Percentiles rank a stretch among this genome's conserved stretches.
Evolutionary conservation across 2,329 filamentous ascomycete species (phyloP).

Genomic region (Sclerotinia minor): DNA sequence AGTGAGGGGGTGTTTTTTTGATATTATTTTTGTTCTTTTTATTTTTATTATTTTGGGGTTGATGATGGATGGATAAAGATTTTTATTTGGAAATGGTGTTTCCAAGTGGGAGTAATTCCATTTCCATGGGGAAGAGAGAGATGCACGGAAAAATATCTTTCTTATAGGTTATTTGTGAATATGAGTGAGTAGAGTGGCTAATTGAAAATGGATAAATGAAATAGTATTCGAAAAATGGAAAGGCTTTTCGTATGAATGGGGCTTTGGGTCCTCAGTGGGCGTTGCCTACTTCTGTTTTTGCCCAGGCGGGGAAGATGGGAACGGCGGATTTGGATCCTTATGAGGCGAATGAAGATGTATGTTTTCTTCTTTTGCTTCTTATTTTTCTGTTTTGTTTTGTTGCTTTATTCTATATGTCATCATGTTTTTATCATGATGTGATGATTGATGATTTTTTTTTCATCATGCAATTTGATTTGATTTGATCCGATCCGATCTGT

Average conservation of each 20-base stretch:
- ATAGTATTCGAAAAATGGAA: slow-evolving; percentile 21
- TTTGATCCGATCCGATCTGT: neutral
- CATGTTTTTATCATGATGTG: neutral
- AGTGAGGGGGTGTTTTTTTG: too few relatives aligned
- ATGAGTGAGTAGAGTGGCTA: too few relatives aligned
- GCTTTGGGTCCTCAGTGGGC: slow-evolving; percentile 14
- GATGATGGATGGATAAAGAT: too few relatives aligned
- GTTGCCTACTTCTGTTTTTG: slow-evolving; percentile 12
- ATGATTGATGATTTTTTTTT: too few relatives aligned
- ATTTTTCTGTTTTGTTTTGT: too few relatives aligned
- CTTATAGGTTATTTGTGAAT: too few relatives aligned
- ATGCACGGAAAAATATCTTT: too few relatives aligned
- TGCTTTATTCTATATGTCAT: neutral
- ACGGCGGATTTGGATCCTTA: slow-evolving; percentile 10
- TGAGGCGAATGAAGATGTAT: slow-evolving; percentile 23
- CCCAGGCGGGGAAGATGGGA: slow-evolving; percentile 16
- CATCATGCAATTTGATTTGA: neutral
- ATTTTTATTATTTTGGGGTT: too few relatives aligned
- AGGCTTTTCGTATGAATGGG: slow-evolving; percentile 17
- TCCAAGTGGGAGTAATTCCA: too few relatives aligned
- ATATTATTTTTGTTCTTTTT: too few relatives aligned
- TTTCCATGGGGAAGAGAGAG: too few relatives aligned
- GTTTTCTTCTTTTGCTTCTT: neutral
- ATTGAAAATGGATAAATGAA: neutral
- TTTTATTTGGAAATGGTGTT: too few relatives aligned